phyloP scores from a whole-genome alignment of 352 stramenopile genomes.

The Globisporangium alternatum region DNA sequence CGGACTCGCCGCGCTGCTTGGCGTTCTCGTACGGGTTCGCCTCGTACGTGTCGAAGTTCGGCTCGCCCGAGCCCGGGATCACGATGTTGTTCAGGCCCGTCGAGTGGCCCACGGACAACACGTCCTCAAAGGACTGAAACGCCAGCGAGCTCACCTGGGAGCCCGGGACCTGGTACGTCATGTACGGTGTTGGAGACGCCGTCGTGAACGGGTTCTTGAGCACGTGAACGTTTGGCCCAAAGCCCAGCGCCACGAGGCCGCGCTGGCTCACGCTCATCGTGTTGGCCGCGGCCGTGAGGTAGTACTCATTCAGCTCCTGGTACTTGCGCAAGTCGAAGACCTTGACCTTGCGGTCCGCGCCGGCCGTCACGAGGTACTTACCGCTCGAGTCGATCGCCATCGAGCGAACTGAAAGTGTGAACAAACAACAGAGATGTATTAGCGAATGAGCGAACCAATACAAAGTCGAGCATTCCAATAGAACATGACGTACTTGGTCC shows the following conservation, averaged over 20 bases:
- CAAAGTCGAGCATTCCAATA: neutral
- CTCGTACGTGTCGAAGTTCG: slow-evolving; percentile 98
- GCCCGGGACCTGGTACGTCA: slow-evolving; percentile 86
- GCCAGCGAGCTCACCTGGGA: slow-evolving; percentile 85
- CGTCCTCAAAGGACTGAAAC: slow-evolving; percentile 99
- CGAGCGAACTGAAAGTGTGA: slow-evolving; percentile 55
- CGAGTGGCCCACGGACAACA: slow-evolving; percentile 93
- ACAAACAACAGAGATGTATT: slow-evolving; percentile 11
- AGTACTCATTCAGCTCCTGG: slow-evolving; percentile 94
- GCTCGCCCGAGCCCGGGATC: slow-evolving; percentile 95
- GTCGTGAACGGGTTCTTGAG: slow-evolving; percentile 89
- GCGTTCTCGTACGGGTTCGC: slow-evolving; percentile 97
- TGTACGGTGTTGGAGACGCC: slow-evolving; percentile 84
- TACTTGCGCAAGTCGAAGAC: slow-evolving; percentile 98
- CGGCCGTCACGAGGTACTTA: slow-evolving; percentile 96
- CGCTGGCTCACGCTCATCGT: slow-evolving; percentile 95
- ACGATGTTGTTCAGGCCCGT: slow-evolving; percentile 85
- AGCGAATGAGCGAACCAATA: slow-evolving; percentile 8
- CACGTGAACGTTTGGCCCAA: slow-evolving; percentile 90
- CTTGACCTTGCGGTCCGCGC: slow-evolving; percentile 93
- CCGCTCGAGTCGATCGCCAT: slow-evolving; percentile 93
- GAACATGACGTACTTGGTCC: slow-evolving; percentile 83
- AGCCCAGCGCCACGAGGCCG: slow-evolving; percentile 93
- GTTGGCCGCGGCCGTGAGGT: slow-evolving; percentile 79
- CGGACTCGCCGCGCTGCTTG: slow-evolving; percentile 95